Evolutionary conservation across 306 rosid species (phyloP).

Genomic region (Abrus pulchellus): DNA sequence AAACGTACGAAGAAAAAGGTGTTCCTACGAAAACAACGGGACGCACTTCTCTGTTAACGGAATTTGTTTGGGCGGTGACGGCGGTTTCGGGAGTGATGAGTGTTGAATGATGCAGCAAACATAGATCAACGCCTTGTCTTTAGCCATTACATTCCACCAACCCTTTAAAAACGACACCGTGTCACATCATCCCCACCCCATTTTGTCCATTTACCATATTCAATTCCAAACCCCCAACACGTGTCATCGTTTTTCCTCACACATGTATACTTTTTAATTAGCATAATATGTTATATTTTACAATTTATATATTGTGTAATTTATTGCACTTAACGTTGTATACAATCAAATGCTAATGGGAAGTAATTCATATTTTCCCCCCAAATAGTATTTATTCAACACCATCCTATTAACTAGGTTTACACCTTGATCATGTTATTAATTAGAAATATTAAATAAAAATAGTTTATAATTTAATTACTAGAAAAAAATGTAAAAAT

Average conservation of each 20-base stretch:
- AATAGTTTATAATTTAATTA: too few species aligned
- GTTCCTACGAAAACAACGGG: neutral
- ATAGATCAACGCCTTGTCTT: neutral
- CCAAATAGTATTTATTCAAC: too few species aligned
- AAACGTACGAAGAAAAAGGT: neutral
- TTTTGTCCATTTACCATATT: neutral
- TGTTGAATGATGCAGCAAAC: neutral
- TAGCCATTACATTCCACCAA: neutral
- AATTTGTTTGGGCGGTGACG: constrained; percentile 23
- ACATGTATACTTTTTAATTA: neutral
- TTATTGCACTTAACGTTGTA: neutral
- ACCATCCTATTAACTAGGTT: too few species aligned
- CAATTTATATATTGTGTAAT: neutral
- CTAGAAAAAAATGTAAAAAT: too few species aligned
- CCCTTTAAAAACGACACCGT: neutral
- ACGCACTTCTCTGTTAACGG: neutral
- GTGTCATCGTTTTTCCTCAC: neutral
- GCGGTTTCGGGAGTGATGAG: neutral
- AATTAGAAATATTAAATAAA: too few species aligned
- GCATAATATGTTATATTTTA: too few species aligned
- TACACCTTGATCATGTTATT: too few species aligned
- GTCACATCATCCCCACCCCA: neutral
- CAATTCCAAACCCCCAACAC: neutral
- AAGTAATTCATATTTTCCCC: too few species aligned
- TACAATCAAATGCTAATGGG: too few species aligned